Evolutionary conservation across 352 stramenopile species (phyloP).

Genomic region (Globisporangium ultimum): DNA sequence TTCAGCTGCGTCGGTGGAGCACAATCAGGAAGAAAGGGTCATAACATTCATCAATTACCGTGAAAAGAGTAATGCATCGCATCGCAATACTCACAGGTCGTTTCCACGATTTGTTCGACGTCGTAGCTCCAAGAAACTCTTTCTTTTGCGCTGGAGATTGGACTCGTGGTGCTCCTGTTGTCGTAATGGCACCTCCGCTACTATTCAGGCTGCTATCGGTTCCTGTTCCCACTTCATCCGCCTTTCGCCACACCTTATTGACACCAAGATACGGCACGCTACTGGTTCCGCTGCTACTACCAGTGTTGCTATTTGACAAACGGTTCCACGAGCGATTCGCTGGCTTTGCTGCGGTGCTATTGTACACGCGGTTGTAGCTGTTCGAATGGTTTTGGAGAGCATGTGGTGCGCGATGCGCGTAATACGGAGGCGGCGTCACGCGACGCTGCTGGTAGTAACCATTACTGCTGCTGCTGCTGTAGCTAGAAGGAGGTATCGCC

Average conservation of each 20-base stretch:
- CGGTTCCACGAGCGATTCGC: slow-evolving; percentile 51
- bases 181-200: neutral
- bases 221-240: slow-evolving; percentile 5
- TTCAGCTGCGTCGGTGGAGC: slow-evolving; percentile 5
- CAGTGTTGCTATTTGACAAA: slow-evolving; percentile 6
- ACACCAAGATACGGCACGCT: slow-evolving; percentile 14
- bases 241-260: slow-evolving; percentile 60
- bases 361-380: neutral
- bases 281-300: neutral
- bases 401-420: neutral
- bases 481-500: neutral
- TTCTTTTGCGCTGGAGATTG: neutral
- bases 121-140: neutral
- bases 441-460: neutral
- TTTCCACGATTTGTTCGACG: slow-evolving; percentile 30
- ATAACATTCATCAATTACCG: neutral
- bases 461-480: slow-evolving; percentile 8
- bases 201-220: neutral
- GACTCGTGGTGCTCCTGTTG: neutral
- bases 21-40: neutral
- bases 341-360: slow-evolving; percentile 9
- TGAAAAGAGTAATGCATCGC: neutral
- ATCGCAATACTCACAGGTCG: slow-evolving; percentile 16
- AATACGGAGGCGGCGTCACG: neutral
- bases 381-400: neutral